Evolutionary conservation across 352 stramenopile genomes (phyloP), one percentile per base, ranked within the genome.

Genomic region (Paralagenidium karlingii): DNA sequence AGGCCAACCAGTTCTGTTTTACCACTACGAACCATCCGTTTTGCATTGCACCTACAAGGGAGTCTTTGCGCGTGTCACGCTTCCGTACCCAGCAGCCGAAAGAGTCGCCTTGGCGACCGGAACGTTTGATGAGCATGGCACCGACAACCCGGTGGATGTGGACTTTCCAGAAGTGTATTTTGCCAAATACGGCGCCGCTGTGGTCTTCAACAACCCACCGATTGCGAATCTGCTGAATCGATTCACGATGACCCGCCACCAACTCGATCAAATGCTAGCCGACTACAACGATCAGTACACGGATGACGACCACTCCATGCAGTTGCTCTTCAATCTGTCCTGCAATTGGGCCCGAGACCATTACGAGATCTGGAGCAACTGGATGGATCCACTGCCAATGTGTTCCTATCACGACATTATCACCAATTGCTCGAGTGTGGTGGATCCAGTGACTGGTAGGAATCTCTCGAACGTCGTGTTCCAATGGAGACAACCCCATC

Each of bases 21-120:
- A 71, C 31, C 58, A 78, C 33, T 78, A 52, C 24, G 40, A 76
- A 46, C 68, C 68, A 3, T 63, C 76, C 22, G 18, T 62, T 3
- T 76, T 80, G 37, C 59, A 70, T 3, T 40, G 66, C 12, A 34
- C 26, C 1, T 24, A 82, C 38, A 34, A 60, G 0, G 48, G 48
- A 0, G 16, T 53, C 12, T 76, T 80, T 20, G 30, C 68, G n/a
- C 60, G 65, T 3, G 51, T 82, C 6, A 58, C 58, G 13, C 37
- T 79, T 18, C 68, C 68, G 7, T 49, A 38, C 1, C 40, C 58
- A 0, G 30, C 52, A 0, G 53, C 66, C 0, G 63, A 57, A 16
- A 47, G 47, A 2, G 51, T 80, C 0, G 55, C 53, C 6, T 12
- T 57, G 0, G 52, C 49, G 3, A 75, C 63, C 0, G 51, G 43